Evolutionary conservation across 345 rosid genomes (phyloP).

Genomic region (Cardamine occulta): DNA sequence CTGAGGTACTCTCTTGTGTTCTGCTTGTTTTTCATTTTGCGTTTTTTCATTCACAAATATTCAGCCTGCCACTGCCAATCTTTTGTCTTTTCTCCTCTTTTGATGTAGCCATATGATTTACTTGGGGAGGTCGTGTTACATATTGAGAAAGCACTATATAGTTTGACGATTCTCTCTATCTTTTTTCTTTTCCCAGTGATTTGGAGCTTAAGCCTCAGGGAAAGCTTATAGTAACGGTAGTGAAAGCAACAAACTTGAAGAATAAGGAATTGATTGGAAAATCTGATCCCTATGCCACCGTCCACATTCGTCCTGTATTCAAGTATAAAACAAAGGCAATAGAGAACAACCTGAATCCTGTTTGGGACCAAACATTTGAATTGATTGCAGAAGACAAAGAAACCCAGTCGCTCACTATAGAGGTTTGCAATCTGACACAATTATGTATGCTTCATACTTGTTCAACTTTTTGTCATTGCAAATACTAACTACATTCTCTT

Average conservation of each 20-base stretch:
- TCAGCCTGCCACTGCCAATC: slow-evolving; percentile 18
- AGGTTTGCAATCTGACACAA: slow-evolving; percentile 53
- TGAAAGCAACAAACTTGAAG: slow-evolving; percentile 86
- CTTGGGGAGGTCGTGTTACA: slow-evolving; percentile 1
- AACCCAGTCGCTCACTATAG: slow-evolving; percentile 77
- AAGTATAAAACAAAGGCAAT: slow-evolving; percentile 82
- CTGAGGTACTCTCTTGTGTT: slow-evolving; percentile 54
- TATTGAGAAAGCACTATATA: background rate
- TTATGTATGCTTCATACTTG: background rate
- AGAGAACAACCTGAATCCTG: slow-evolving; percentile 93
- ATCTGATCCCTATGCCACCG: slow-evolving; percentile 90
- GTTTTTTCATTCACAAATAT: background rate
- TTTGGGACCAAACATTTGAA: slow-evolving; percentile 86
- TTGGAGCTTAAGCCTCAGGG: slow-evolving; percentile 98
- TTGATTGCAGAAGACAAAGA: slow-evolving; percentile 98
- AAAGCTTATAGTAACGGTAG: slow-evolving; percentile 65
- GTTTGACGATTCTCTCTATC: slow-evolving; percentile 14
- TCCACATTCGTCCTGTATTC: slow-evolving; percentile 76
- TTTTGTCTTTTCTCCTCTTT: slow-evolving; percentile 16
- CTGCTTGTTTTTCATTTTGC: background rate
- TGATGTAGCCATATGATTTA: slow-evolving; percentile 6
- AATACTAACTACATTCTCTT: background rate
- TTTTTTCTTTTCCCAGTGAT: slow-evolving; percentile 61
- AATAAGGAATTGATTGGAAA: slow-evolving; percentile 98
- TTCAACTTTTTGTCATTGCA: slow-evolving; percentile 17